phyloP scores from a whole-genome alignment of 2,329 filamentous ascomycete genomes.

The Boeremia lycopersici region DNA sequence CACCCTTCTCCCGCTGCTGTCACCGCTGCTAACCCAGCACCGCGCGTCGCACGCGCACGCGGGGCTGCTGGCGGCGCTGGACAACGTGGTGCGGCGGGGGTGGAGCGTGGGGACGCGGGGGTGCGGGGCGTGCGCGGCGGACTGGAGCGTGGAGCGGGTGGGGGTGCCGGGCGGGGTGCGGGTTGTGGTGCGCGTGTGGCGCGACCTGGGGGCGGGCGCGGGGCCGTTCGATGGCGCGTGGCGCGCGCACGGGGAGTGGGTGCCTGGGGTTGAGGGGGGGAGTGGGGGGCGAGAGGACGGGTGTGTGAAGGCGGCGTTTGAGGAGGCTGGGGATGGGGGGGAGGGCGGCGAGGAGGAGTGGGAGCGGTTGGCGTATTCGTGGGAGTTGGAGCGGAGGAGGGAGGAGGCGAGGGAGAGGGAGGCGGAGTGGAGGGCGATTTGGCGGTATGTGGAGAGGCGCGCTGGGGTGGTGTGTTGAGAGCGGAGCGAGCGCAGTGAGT shows the following conservation, averaged over 20 bases:
- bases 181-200: constrained; percentile 30
- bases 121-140: constrained; percentile 35
- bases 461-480: neutral
- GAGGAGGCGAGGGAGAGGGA: neutral
- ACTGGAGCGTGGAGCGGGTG: constrained; percentile 29
- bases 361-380: constrained; percentile 1
- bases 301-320: constrained; percentile 30
- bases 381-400: neutral
- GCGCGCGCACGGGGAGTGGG: constrained; percentile 36
- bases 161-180: constrained; percentile 13
- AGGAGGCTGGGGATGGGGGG: constrained; percentile 1
- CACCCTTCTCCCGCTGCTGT: constrained; percentile 28
- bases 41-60: constrained; percentile 32
- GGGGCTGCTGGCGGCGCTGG: constrained; percentile 26
- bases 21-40: constrained; percentile 35
- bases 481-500: no score
- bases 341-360: neutral
- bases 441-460: constrained; percentile 2
- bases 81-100: constrained; percentile 25
- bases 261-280: constrained; percentile 7
- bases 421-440: constrained; percentile 13
- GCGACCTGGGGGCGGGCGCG: constrained; percentile 32
- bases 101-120: constrained; percentile 26
- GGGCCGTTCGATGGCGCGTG: constrained; percentile 35
- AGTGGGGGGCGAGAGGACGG: constrained; percentile 16